Evolutionary conservation across 129 eudicot species (phyloP).

Genomic region (Logfia minima): DNA sequence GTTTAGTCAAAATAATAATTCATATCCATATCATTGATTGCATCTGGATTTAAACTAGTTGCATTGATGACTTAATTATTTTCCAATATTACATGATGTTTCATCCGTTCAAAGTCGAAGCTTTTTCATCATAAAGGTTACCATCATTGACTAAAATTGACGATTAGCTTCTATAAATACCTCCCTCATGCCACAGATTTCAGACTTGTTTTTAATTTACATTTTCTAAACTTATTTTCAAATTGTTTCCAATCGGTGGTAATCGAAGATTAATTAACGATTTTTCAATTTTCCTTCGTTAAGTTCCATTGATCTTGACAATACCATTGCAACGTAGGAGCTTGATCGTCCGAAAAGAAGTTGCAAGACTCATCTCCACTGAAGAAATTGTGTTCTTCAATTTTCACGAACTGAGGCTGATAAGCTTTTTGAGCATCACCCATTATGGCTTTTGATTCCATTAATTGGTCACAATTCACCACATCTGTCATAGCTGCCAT

Average conservation of each 20-base stretch:
- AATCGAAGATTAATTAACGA: background rate
- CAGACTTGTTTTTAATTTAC: slow-evolving; percentile 24
- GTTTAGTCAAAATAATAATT: background rate
- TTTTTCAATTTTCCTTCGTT: slow-evolving; percentile 11
- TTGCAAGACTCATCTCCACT: slow-evolving; percentile 81
- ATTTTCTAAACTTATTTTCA: background rate
- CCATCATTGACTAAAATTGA: background rate
- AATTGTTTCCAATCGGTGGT: slow-evolving; percentile 18
- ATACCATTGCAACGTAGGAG: slow-evolving; percentile 85
- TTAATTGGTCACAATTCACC: slow-evolving; percentile 21
- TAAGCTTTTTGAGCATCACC: slow-evolving; percentile 48
- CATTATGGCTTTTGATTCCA: slow-evolving; percentile 36
- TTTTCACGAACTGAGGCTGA: slow-evolving; percentile 76
- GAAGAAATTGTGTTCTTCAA: slow-evolving; percentile 83
- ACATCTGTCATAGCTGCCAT: slow-evolving; percentile 1
- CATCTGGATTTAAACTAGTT: slow-evolving; percentile 1
- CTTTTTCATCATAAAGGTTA: background rate
- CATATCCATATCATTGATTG: background rate
- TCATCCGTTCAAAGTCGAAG: slow-evolving; percentile 3
- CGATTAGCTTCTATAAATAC: slow-evolving; percentile 15
- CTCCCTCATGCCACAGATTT: slow-evolving; percentile 29
- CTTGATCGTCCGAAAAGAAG: slow-evolving; percentile 82
- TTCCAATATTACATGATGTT: slow-evolving; percentile 14
- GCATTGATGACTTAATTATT: slow-evolving; percentile 19
- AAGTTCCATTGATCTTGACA: slow-evolving; percentile 69